Conservation (phyloP, 345 rosid species). For the Corymbia maculata region DNA sequence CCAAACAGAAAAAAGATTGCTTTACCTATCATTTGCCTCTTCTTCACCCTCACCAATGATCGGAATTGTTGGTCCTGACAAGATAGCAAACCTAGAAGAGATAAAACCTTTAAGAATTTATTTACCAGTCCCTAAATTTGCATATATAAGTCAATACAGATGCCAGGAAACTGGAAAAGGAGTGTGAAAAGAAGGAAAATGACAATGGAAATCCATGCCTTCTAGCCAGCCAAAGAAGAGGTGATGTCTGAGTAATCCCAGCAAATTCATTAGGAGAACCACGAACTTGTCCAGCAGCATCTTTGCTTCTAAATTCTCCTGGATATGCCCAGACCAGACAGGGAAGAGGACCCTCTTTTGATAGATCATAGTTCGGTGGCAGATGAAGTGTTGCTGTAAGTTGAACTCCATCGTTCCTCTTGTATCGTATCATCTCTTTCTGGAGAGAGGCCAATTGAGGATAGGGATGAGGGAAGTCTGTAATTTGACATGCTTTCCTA, state of each 20-base stretch:
- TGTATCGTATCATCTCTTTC: slow-evolving; percentile 95
- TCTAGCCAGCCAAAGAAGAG: slow-evolving; percentile 97
- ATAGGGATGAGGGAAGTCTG: slow-evolving; percentile 92
- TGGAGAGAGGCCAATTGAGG: slow-evolving; percentile 91
- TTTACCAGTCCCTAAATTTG: neutral
- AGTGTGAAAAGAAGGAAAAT: neutral
- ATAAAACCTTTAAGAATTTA: neutral
- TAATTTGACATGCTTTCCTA: slow-evolving; percentile 65
- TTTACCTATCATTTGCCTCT: slow-evolving; percentile 96
- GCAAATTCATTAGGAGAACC: slow-evolving; percentile 98
- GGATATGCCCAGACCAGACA: slow-evolving; percentile 96
- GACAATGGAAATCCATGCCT: slow-evolving; percentile 33
- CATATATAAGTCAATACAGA: neutral
- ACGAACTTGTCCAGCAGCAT: slow-evolving; percentile 98
- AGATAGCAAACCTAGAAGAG: slow-evolving; percentile 64
- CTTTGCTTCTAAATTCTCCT: slow-evolving; percentile 99
- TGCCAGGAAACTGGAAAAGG: neutral
- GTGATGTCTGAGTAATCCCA: slow-evolving; percentile 88
- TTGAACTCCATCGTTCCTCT: slow-evolving; percentile 91
- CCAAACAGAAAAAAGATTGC: neutral
- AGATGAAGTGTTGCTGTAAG: slow-evolving; percentile 90
- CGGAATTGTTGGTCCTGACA: slow-evolving; percentile 96
- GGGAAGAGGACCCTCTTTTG: slow-evolving; percentile 89
- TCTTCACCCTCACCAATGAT: slow-evolving; percentile 96
- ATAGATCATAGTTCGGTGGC: slow-evolving; percentile 87